phyloP scores from a whole-genome alignment of 2,329 filamentous ascomycete genomes.

The Penicillium hordei region DNA sequence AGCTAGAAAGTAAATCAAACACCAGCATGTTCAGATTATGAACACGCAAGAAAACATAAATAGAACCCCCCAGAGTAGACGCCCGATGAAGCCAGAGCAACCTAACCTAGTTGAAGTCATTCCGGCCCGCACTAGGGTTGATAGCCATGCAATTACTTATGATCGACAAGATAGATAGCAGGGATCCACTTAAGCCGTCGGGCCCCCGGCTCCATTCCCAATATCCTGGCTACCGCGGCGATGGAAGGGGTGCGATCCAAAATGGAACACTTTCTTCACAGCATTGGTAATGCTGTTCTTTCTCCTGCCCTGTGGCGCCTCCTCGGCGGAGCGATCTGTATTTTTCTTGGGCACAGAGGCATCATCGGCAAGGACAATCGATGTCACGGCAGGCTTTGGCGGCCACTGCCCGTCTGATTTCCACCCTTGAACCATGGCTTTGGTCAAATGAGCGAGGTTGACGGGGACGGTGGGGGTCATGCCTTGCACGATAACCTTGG shows the following conservation, averaged over 20 bases:
- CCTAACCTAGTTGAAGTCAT: neutral
- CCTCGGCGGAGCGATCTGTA: conserved; percentile 9
- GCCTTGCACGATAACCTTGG: conserved; percentile 78
- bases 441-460: conserved; percentile 78
- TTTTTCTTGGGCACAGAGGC: conserved; percentile 26
- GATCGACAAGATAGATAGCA: neutral
- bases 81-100: conserved; percentile 2
- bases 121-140: neutral
- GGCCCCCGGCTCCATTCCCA: conserved; percentile 5
- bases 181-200: conserved; percentile 1
- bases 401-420: conserved; percentile 94
- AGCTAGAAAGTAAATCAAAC: conserved; percentile 2
- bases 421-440: conserved; percentile 84
- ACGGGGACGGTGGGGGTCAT: conserved; percentile 84
- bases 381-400: conserved; percentile 53
- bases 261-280: conserved; percentile 43
- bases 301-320: conserved; percentile 25
- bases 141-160: conserved; percentile 10
- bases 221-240: conserved; percentile 30
- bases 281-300: conserved; percentile 41
- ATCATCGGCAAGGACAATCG: conserved; percentile 33
- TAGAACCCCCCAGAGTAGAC: conserved; percentile 1
- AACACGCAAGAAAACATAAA: conserved; percentile 1
- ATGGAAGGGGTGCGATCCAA: conserved; percentile 39
- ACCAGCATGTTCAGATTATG: conserved; percentile 8